phyloP scores from a whole-genome alignment of 1,284 basidiomycete species.

The Cutaneotrichosporon daszewskae region DNA sequence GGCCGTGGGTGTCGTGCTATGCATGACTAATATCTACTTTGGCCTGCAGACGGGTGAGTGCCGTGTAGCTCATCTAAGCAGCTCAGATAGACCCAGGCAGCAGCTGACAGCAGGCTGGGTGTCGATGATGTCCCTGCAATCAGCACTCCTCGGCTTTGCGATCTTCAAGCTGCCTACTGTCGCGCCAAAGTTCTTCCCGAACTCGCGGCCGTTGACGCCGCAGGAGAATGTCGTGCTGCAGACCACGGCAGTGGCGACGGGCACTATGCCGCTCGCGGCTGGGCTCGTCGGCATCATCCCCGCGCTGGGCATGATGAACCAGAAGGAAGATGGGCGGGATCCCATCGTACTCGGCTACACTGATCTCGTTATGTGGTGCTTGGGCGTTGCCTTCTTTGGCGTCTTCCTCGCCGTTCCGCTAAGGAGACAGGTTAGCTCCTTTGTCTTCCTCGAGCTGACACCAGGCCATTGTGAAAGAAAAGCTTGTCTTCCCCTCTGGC shows the following conservation, averaged over 20 bases:
- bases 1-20: slow-evolving; percentile 41
- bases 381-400: slow-evolving; percentile 78
- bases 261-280: slow-evolving; percentile 80
- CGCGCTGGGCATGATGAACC: slow-evolving; percentile 71
- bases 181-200: slow-evolving; percentile 51
- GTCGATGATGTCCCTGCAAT: slow-evolving; percentile 83
- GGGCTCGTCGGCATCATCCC: slow-evolving; percentile 94
- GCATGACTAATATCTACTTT: slow-evolving; percentile 49
- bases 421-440: slow-evolving; percentile 87
- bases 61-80: background rate
- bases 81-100: background rate
- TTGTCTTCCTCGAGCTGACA: slow-evolving; percentile 92
- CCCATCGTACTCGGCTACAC: slow-evolving; percentile 70
- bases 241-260: slow-evolving; percentile 87
- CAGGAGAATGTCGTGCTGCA: slow-evolving; percentile 92
- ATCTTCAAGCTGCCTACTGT: slow-evolving; percentile 60
- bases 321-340: slow-evolving; percentile 65
- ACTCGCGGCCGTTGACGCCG: slow-evolving; percentile 57
- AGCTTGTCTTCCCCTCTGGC: slow-evolving; percentile 87
- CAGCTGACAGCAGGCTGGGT: slow-evolving; percentile 42
- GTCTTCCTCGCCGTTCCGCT: slow-evolving; percentile 92
- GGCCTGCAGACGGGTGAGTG: slow-evolving; percentile 44
- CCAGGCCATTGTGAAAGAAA: slow-evolving; percentile 96
- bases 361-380: slow-evolving; percentile 65
- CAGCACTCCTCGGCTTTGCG: slow-evolving; percentile 82